These are phyloP conservation scores for Saccharomyces kudriavzevii DNA, from an alignment of 805 yeast genomes.

Conservation along the genomic window DNA sequence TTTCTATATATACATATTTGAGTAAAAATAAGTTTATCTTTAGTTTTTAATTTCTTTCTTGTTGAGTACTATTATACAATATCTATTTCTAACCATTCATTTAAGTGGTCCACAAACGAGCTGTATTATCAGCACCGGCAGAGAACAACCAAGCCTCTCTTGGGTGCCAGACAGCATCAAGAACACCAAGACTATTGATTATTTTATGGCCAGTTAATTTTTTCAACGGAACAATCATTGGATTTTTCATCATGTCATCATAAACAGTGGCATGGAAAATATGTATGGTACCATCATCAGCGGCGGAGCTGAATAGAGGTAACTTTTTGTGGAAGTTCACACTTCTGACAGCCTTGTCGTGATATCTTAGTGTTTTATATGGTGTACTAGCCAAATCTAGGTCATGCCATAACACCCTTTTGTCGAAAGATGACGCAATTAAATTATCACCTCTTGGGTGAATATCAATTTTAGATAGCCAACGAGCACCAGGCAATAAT, in stretches of 20 bases:
- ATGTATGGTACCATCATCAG: slow-evolving; percentile 90
- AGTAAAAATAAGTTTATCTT: background rate
- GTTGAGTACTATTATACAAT: background rate
- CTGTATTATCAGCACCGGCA: slow-evolving; percentile 95
- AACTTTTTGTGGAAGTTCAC: slow-evolving; percentile 79
- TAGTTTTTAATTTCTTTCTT: background rate
- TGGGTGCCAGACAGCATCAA: slow-evolving; percentile 91
- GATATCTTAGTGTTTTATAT: slow-evolving; percentile 90
- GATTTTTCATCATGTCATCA: slow-evolving; percentile 83
- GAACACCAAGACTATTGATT: slow-evolving; percentile 72
- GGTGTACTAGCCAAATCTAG: slow-evolving; percentile 83
- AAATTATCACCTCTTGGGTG: slow-evolving; percentile 96
- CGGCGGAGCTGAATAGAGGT: slow-evolving; percentile 89
- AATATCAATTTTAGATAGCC: slow-evolving; percentile 85
- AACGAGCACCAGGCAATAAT: slow-evolving; percentile 89
- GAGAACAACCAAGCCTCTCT: slow-evolving; percentile 96
- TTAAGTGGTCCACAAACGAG: slow-evolving; percentile 90
- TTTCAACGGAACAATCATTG: slow-evolving; percentile 91
- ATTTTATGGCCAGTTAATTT: slow-evolving; percentile 86
- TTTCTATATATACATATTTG: background rate
- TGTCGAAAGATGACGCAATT: slow-evolving; percentile 86
- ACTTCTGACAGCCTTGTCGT: slow-evolving; percentile 85
- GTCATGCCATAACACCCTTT: slow-evolving; percentile 96
- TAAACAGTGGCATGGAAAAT: slow-evolving; percentile 95
- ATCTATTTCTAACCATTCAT: background rate